Evolutionary conservation across 2,329 filamentous ascomycete species (phyloP), one percentile per base, ranked within the genome.

Genomic region (Sporothrix dimorphospora): DNA sequence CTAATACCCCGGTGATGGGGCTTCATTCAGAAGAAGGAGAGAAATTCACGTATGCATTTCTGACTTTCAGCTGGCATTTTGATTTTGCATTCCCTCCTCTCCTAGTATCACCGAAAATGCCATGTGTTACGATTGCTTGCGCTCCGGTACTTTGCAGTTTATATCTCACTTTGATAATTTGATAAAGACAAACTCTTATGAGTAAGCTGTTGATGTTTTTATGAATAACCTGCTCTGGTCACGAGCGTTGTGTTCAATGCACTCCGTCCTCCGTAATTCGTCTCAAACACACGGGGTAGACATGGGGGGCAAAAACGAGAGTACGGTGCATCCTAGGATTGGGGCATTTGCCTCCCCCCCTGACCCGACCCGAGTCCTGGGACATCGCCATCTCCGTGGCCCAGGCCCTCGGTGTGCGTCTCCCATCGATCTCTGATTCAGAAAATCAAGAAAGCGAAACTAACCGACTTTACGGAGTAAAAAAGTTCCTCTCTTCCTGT

Each of bases 371-470:
- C n/a, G n/a, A n/a, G n/a, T n/a, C n/a, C 47, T 21, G 47, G 47
- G 47, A 9, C 59, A 45, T 45, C 59, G 59, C 59, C 38, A 65
- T 65, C 38, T 65, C 38, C 59, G 59, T 65, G n/a, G 59, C 57
- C 38, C 38, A 27, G 4, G 34, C 59, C n/a, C 57, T 42, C 34
- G 34, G 57, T 9, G 34, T 14, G 19, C 34, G n/a, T 12, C 38
- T 4, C 42, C 19, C 57, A 63, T 42, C 57, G 34, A 63, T 63
- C 42, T 14, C 6, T 47, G 42, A 14, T 47, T 47, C 42, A 34
- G 30, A 3, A 47, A 4, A 3, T 3, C 42, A 47, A 16, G 42
- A 34, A 34, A 34, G n/a, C n/a, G 3, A 34, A 34, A 34, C 6
- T 34, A 34, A 34, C 6, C 3, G 30, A 34, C 30, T 34, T 3